Evolutionary conservation across 441 rosid species (phyloP), one percentile per base, ranked within the genome.

Genomic region (Gossypium lobatum): DNA sequence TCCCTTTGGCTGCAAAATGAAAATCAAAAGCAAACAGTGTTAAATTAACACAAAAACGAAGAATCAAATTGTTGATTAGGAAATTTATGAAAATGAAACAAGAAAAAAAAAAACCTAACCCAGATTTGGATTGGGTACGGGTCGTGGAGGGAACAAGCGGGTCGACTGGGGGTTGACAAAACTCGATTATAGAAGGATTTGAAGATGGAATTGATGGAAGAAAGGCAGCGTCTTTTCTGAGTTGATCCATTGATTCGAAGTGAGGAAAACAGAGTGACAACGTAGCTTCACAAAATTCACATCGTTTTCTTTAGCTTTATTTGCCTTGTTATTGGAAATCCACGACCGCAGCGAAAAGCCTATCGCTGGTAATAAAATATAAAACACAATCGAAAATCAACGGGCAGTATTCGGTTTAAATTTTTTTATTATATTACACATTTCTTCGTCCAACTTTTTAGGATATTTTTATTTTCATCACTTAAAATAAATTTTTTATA

Each of bases 1-100:
- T 62, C 45, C 75, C 76, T 79, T 76, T 81, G 80, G 77, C 88
- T 84, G 77, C 73, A 14, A 59, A 63, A 11, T 54, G 39, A 5
- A 8, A 53, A 31, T 31, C 37, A 31, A 31, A 31, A 31, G 37
- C 37, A 70, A 55, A 9, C 26, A 50, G 42, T 5, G 37, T 53
- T 4, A 4, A 71, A 25, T 21, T 21, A 73, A 59, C 18, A 54
- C 28, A n/a, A 13, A 34, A 20, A 8, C 65, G 0, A 64, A 8
- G 20, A 58, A 28, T 4, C 26, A 55, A 48, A 25, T 48, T 13
- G 14, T 7, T 48, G 53, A 39, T 14, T n/a, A 23, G 13, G 25
- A 11, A 14, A 1, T 25, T 21, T 20, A 45, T 45, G 23, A 46
- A 66, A 13, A 18, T 34, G 13, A 13, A n/a, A 61, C 16, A 9